Percentiles rank a stretch among this genome's conserved stretches.
Evolutionary conservation across 148 eudicot genomes (phyloP).

Genomic region (Drosera capensis): DNA sequence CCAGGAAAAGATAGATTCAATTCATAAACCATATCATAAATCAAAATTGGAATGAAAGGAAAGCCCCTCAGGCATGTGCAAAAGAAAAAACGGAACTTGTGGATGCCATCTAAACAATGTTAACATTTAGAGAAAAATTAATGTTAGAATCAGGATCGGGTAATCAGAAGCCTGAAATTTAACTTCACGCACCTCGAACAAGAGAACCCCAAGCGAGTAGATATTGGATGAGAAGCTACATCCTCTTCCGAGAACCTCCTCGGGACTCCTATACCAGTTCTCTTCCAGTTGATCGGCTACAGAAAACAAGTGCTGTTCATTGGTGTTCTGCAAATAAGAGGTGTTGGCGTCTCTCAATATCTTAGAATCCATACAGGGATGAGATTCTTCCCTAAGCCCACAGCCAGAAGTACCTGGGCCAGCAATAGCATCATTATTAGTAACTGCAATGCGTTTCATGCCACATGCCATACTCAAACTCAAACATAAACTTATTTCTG

Average conservation of each 20-base stretch:
- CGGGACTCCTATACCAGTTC: slow-evolving; percentile 89
- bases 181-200: slow-evolving; percentile 59
- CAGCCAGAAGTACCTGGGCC: slow-evolving; percentile 16
- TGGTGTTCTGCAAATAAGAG: slow-evolving; percentile 10
- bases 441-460: slow-evolving; percentile 12
- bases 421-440: slow-evolving; percentile 13
- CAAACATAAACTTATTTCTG: slow-evolving; percentile 34
- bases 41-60: no score
- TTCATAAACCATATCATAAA: no score
- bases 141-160: no score
- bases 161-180: no score
- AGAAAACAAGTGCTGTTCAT: slow-evolving; percentile 14
- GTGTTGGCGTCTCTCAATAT: slow-evolving; percentile 18
- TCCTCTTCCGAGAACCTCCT: slow-evolving; percentile 35
- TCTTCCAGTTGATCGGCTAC: slow-evolving; percentile 37
- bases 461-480: slow-evolving; percentile 15
- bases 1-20: no score
- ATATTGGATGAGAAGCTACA: slow-evolving; percentile 64
- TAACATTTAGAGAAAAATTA: no score
- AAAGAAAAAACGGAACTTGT: no score
- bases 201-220: slow-evolving; percentile 70
- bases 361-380: slow-evolving; percentile 12
- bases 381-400: slow-evolving; percentile 8
- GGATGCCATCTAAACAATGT: no score
- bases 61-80: no score